Percentiles rank a stretch among this genome's conserved stretches.
Conservation (phyloP, 192 early-diverging fungal genomes). For the Backusella psychrophila region DNA sequence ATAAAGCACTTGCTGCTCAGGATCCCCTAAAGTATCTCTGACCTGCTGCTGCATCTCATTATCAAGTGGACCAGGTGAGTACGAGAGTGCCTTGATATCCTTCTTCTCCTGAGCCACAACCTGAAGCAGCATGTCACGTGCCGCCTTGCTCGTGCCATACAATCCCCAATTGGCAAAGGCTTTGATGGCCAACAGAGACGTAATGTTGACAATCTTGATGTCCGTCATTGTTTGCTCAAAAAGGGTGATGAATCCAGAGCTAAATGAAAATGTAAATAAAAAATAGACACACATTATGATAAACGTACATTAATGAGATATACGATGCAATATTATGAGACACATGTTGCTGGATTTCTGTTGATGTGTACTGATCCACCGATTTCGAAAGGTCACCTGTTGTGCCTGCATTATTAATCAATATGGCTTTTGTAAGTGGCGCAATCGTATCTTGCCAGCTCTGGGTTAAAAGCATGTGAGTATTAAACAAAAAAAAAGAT, state of each 20-base stretch:
- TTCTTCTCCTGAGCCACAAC: slow-evolving; percentile 69
- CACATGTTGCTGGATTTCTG: slow-evolving; percentile 49
- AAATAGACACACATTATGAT: neutral
- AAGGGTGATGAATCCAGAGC: slow-evolving; percentile 37
- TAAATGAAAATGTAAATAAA: neutral
- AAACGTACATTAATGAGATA: slow-evolving; percentile 43
- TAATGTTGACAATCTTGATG: slow-evolving; percentile 70
- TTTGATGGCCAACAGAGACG: slow-evolving; percentile 73
- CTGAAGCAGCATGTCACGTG: slow-evolving; percentile 71
- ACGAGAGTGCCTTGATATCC: slow-evolving; percentile 56
- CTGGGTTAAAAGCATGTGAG: neutral
- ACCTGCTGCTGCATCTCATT: slow-evolving; percentile 80
- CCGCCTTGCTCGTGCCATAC: slow-evolving; percentile 80
- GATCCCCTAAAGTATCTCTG: slow-evolving; percentile 64
- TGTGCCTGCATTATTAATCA: slow-evolving; percentile 81
- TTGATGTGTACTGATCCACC: slow-evolving; percentile 46
- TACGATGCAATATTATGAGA: slow-evolving; percentile 61
- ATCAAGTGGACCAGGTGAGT: slow-evolving; percentile 88
- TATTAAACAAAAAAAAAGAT: neutral
- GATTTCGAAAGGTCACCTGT: slow-evolving; percentile 64
- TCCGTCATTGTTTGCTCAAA: slow-evolving; percentile 27
- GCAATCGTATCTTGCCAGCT: neutral
- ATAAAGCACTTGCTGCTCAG: slow-evolving; percentile 61
- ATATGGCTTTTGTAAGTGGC: slow-evolving; percentile 32
- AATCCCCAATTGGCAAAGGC: slow-evolving; percentile 78